These are phyloP conservation scores for Zasmidium cellare DNA, from an alignment of 2,329 filamentous ascomycete species.

Conservation along the genomic window DNA sequence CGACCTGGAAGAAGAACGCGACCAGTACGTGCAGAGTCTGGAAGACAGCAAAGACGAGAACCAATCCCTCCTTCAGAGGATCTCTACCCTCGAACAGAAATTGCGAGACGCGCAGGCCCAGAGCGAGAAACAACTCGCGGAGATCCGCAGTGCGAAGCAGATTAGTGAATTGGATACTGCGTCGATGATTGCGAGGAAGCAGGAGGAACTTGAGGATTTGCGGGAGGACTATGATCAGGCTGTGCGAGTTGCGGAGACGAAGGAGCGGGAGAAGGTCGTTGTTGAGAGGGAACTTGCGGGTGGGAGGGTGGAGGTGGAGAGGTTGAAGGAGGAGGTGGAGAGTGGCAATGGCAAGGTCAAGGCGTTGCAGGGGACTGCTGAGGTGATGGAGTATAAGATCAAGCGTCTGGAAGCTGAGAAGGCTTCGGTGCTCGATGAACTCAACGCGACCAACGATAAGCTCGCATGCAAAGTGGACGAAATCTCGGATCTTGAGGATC, in stretches of 20 bases:
- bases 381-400: not conserved
- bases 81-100: slow-evolving; percentile 39
- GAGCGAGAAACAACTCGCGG: slow-evolving; percentile 37
- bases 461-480: slow-evolving; percentile 12
- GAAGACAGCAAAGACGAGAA: slow-evolving; percentile 41
- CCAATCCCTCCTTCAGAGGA: slow-evolving; percentile 43
- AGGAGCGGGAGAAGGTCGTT: slow-evolving; percentile 1
- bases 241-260: slow-evolving; percentile 3
- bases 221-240: slow-evolving; percentile 36
- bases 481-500: slow-evolving; percentile 12
- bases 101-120: slow-evolving; percentile 27
- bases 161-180: slow-evolving; percentile 47
- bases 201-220: slow-evolving; percentile 46
- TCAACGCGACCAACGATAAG: slow-evolving; percentile 7
- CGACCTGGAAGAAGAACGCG: slow-evolving; percentile 42
- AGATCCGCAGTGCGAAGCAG: slow-evolving; percentile 42
- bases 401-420: slow-evolving; percentile 9
- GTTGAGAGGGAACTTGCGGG: slow-evolving; percentile 12
- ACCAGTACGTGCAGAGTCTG: slow-evolving; percentile 39
- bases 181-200: slow-evolving; percentile 44
- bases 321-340: slow-evolving; percentile 7
- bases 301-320: slow-evolving; percentile 11
- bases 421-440: slow-evolving; percentile 16
- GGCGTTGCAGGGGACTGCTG: slow-evolving; percentile 7
- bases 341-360: not conserved